These are phyloP conservation scores for Solanum medicagineum DNA, from an alignment of 257 asterid species.

Conservation along the genomic window DNA sequence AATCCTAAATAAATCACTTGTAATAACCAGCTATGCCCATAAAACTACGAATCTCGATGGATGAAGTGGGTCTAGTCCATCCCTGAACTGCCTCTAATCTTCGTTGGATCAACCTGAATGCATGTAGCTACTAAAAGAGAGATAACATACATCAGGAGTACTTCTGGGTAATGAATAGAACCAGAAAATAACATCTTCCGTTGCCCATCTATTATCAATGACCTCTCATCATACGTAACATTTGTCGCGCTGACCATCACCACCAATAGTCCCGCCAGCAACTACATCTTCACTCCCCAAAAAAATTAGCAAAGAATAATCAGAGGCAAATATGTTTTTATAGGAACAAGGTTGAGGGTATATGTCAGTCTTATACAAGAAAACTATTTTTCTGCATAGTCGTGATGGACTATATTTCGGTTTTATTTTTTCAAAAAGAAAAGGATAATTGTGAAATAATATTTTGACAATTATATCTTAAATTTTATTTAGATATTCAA, in stretches of 20 bases:
- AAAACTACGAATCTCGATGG: too few relatives aligned
- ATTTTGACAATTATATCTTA: too few relatives aligned
- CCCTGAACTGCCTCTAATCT: too few relatives aligned
- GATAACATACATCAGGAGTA: slow-evolving; percentile 57
- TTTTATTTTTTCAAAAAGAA: too few relatives aligned
- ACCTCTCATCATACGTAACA: slow-evolving; percentile 60
- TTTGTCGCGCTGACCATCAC: slow-evolving; percentile 11
- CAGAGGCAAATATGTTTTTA: not conserved
- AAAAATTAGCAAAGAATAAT: not conserved
- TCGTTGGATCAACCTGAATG: too few relatives aligned
- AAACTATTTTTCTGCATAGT: not conserved
- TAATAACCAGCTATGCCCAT: too few relatives aligned
- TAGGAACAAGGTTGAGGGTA: not conserved
- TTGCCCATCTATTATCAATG: slow-evolving; percentile 49
- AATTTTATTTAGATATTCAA: too few relatives aligned
- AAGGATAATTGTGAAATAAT: too few relatives aligned
- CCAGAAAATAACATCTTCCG: slow-evolving; percentile 67
- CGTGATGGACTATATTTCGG: not conserved
- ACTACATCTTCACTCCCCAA: not conserved
- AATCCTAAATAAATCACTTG: too few relatives aligned
- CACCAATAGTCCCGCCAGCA: not conserved
- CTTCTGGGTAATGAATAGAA: slow-evolving; percentile 88
- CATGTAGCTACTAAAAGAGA: not conserved
- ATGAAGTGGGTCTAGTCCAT: too few relatives aligned
- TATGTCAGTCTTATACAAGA: not conserved